Conservation (phyloP, 2,329 filamentous ascomycete species). For the Beauveria asiatica region DNA sequence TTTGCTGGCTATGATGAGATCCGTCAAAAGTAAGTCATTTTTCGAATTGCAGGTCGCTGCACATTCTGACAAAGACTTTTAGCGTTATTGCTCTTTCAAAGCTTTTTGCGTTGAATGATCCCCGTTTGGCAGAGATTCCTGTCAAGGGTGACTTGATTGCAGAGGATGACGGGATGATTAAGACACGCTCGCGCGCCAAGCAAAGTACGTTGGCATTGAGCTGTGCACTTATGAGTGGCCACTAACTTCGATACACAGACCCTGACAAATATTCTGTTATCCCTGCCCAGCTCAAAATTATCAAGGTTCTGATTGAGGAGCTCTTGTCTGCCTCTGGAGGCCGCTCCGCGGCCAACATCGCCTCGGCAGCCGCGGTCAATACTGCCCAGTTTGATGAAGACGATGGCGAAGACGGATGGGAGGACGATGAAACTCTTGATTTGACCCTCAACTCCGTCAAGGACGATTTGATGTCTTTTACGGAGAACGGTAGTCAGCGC, state of each 20-base stretch:
- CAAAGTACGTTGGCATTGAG: conserved; percentile 48
- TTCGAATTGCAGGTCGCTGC: background rate
- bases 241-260: conserved; percentile 34
- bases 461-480: conserved; percentile 72
- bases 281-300: conserved; percentile 82
- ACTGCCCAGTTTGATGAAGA: conserved; percentile 54
- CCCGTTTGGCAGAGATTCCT: conserved; percentile 65
- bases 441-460: conserved; percentile 62
- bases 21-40: conserved; percentile 70
- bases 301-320: conserved; percentile 93
- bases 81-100: conserved; percentile 90
- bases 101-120: conserved; percentile 78
- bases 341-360: conserved; percentile 51
- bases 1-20: conserved; percentile 99
- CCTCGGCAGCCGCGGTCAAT: conserved; percentile 53
- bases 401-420: conserved; percentile 83
- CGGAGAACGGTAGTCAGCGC: conserved; percentile 50
- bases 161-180: conserved; percentile 67
- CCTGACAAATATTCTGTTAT: conserved; percentile 87
- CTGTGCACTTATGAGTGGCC: conserved; percentile 12
- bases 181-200: conserved; percentile 86
- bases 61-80: background rate
- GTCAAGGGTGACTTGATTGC: conserved; percentile 91
- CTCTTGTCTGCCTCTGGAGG: conserved; percentile 69
- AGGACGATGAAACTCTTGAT: conserved; percentile 68